Evolutionary conservation across 495 filamentous ascomycete genomes (phyloP).

Genomic region (Talaromyces wortmannii): DNA sequence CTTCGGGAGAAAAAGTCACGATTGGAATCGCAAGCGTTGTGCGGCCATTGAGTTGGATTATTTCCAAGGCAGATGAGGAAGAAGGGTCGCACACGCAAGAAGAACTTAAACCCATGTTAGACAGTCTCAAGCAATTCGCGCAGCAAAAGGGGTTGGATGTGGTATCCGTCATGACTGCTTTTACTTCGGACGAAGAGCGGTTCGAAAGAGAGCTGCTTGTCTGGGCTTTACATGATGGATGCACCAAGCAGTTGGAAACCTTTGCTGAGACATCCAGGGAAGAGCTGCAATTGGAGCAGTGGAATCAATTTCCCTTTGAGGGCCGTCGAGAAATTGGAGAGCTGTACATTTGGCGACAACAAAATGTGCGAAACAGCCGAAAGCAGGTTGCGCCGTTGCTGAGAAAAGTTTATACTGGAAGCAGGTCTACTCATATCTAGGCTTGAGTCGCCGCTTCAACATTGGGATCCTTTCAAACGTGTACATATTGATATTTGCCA

Average conservation of each 20-base stretch:
- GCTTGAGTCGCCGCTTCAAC: no score
- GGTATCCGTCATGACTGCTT: conserved; percentile 72
- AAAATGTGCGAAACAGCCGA: conserved; percentile 59
- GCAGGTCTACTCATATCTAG: no score
- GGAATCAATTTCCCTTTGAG: conserved; percentile 19
- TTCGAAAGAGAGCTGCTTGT: conserved; percentile 74
- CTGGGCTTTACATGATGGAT: conserved; percentile 42
- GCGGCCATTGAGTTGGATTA: conserved; percentile 56
- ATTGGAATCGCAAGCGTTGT: conserved; percentile 74
- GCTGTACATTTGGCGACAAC: conserved; percentile 60
- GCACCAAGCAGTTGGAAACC: conserved; percentile 35
- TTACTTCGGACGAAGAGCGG: conserved; percentile 23
- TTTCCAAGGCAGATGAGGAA: conserved; percentile 43
- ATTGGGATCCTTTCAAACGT: no score
- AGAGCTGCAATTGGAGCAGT: conserved; percentile 50
- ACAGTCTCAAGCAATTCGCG: conserved; percentile 47
- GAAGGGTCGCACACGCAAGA: conserved; percentile 17
- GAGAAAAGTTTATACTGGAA: conserved; percentile 49
- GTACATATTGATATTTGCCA: no score
- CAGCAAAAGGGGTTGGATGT: conserved; percentile 53
- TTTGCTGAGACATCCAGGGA: conserved; percentile 45
- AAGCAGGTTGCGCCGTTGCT: conserved; percentile 88
- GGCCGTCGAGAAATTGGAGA: background rate
- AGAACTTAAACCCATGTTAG: conserved; percentile 31
- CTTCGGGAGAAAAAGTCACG: conserved; percentile 22